A percentile compares a stretch with the other conserved stretches of the same genome.
phyloP scores from a whole-genome alignment of 192 early-diverging fungal genomes.

The Backusella psychrophila region DNA sequence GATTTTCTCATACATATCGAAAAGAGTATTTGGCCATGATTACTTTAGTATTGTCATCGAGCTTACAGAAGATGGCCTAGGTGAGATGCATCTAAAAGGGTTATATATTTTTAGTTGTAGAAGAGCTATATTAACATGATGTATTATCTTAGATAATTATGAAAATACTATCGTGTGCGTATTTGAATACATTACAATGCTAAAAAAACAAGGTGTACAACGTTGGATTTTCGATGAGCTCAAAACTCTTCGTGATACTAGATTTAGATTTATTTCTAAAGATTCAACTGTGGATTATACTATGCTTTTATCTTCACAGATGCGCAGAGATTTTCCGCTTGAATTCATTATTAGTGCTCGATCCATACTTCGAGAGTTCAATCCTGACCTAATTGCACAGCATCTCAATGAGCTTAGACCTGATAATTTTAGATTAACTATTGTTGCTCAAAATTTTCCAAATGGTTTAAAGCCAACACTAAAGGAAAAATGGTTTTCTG shows the following conservation, averaged over 20 bases:
- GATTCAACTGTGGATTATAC: slow-evolving; percentile 52
- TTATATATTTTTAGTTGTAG: slow-evolving; percentile 56
- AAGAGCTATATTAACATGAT: slow-evolving; percentile 24
- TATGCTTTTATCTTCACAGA: slow-evolving; percentile 60
- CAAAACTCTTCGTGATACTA: slow-evolving; percentile 35
- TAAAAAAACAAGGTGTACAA: slow-evolving; percentile 62
- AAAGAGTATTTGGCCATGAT: slow-evolving; percentile 44
- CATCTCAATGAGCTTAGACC: slow-evolving; percentile 56
- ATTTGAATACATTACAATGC: slow-evolving; percentile 88
- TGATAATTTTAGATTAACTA: slow-evolving; percentile 59
- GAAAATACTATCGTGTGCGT: slow-evolving; percentile 64
- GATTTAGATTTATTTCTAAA: slow-evolving; percentile 74
- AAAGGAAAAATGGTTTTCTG: slow-evolving; percentile 78
- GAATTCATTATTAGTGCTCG: slow-evolving; percentile 61
- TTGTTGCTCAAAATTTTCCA: slow-evolving; percentile 42
- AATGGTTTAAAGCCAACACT: slow-evolving; percentile 41
- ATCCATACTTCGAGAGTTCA: slow-evolving; percentile 57
- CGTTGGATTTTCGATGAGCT: slow-evolving; percentile 85
- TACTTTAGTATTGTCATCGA: slow-evolving; percentile 75
- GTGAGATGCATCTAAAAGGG: slow-evolving; percentile 55
- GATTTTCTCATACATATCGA: slow-evolving; percentile 47
- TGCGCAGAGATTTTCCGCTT: slow-evolving; percentile 71
- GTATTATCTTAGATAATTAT: slow-evolving; percentile 65
- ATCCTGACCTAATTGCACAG: slow-evolving; percentile 61
- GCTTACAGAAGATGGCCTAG: slow-evolving; percentile 73